Conservation (phyloP, 768 basidiomycete species). For the Mycena maculata region DNA sequence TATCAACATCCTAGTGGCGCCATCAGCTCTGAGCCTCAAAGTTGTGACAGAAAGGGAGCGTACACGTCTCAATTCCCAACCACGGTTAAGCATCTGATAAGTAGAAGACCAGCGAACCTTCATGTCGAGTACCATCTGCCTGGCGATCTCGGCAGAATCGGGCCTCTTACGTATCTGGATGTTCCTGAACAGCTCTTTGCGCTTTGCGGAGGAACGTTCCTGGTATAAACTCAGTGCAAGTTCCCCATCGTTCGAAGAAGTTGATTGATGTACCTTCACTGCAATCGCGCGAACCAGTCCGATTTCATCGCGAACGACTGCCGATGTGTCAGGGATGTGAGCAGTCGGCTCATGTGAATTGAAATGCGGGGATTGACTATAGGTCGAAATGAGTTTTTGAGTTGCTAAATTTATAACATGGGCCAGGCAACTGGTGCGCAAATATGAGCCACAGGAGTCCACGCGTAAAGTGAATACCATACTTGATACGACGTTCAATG, state of each 20-base stretch:
- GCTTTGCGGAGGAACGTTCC: slow-evolving; percentile 38
- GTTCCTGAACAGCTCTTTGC: slow-evolving; percentile 37
- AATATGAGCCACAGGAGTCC: neutral
- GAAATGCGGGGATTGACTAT: slow-evolving; percentile 40
- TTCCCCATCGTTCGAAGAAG: neutral
- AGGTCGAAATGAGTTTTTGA: slow-evolving; percentile 39
- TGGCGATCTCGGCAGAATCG: neutral
- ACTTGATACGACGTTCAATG: slow-evolving; percentile 4
- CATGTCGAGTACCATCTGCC: slow-evolving; percentile 40
- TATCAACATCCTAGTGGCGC: neutral
- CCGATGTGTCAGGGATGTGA: slow-evolving; percentile 1
- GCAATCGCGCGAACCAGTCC: slow-evolving; percentile 38
- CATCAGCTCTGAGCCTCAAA: neutral
- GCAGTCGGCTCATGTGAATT: slow-evolving; percentile 32
- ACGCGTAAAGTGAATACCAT: neutral
- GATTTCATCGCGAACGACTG: no score
- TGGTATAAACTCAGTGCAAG: slow-evolving; percentile 34
- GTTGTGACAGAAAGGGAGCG: neutral
- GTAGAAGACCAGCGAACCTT: slow-evolving; percentile 42
- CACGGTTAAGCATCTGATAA: slow-evolving; percentile 35
- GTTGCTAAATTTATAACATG: slow-evolving; percentile 50
- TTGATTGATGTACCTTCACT: slow-evolving; percentile 26
- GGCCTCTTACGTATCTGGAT: slow-evolving; percentile 25
- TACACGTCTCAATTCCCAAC: neutral
- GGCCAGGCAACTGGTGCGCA: slow-evolving; percentile 38